A percentile compares a stretch with the other conserved stretches of the same genome.
Conservation (phyloP, 441 rosid genomes). For the Arabidopsis lyrata region DNA sequence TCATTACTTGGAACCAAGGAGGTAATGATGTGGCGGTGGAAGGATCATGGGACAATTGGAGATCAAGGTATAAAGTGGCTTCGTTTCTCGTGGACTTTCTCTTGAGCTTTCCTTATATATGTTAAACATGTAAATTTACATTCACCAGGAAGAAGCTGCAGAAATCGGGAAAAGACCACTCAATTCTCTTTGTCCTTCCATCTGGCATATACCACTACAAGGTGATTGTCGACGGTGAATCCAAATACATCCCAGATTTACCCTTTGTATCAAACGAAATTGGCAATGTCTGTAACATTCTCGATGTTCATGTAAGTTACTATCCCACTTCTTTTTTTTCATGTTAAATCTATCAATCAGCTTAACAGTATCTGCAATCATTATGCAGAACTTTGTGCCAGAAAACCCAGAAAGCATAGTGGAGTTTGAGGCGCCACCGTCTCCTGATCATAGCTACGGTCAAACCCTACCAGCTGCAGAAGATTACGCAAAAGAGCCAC, state of each 20-base stretch:
- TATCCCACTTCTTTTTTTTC: neutral
- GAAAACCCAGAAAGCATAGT: conserved; percentile 79
- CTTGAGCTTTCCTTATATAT: neutral
- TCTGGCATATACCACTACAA: conserved; percentile 87
- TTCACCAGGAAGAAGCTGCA: conserved; percentile 75
- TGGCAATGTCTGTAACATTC: conserved; percentile 78
- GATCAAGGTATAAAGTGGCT: conserved; percentile 60
- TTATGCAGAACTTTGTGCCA: conserved; percentile 71
- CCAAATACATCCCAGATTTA: conserved; percentile 79
- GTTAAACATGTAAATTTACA: conserved; percentile 19
- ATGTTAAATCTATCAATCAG: neutral
- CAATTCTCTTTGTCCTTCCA: conserved; percentile 78
- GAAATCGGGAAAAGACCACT: conserved; percentile 81
- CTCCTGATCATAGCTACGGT: conserved; percentile 80
- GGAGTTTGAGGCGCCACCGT: conserved; percentile 81
- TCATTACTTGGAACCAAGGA: conserved; percentile 86
- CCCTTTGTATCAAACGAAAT: conserved; percentile 72
- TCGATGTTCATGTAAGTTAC: conserved; percentile 78
- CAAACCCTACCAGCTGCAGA: conserved; percentile 67
- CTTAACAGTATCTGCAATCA: neutral
- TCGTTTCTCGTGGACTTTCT: neutral
- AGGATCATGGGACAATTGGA: conserved; percentile 98
- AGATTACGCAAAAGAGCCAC: conserved; percentile 85
- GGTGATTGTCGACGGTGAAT: conserved; percentile 87
- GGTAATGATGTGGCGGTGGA: conserved; percentile 85